Evolutionary conservation across 2,329 filamentous ascomycete species (phyloP), one percentile per base, ranked within the genome.

Genomic region (Sporothrix euskadiensis): DNA sequence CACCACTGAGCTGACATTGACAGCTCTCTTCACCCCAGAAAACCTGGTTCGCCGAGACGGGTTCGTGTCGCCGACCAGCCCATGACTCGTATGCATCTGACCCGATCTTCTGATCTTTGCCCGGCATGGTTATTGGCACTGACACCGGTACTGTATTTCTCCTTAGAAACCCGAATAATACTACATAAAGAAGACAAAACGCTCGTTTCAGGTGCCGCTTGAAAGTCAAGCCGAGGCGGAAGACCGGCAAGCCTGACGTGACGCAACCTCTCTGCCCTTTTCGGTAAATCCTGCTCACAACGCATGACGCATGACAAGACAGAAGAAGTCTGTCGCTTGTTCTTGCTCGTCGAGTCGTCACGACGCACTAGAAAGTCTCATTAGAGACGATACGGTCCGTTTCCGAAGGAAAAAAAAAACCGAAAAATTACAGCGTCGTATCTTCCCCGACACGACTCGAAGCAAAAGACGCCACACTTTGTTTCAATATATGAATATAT

Each of bases 71-170:
- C n/a, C 8, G n/a, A 49, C 39, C 39, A 30, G 41, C 63, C 69
- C 56, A 71, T 65, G 70, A 65, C 70, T 65, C 70, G 70, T 26
- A 54, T 54, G 56, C 32, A 35, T 44, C 68, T 71, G 69, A 52
- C 39, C 22, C 3, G n/a, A 30, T 61, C 54, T 61, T 41, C 22
- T 7, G 12, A 30, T 49, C 54, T 61, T 41, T 41, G 35, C 7
- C 32, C 39, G 16, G 32, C 57, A 39, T 22, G 16, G 32, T 1
- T 49, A 14, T 14, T 49, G 44, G 12, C 41, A 44, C 41, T 8
- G 44, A 19, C 44, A 49, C 44, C 19, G 44, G 12, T 9, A 44
- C 41, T 44, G 44, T 35, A 35, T 35, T 35, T 4, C 8, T 4
- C 35, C 35, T 4, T 35, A 35, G 35, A 35, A 35, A 22, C 2